Base-by-base conservation (phyloP, 176 grass and related monocot species). In the Avena atlantica region DNA sequence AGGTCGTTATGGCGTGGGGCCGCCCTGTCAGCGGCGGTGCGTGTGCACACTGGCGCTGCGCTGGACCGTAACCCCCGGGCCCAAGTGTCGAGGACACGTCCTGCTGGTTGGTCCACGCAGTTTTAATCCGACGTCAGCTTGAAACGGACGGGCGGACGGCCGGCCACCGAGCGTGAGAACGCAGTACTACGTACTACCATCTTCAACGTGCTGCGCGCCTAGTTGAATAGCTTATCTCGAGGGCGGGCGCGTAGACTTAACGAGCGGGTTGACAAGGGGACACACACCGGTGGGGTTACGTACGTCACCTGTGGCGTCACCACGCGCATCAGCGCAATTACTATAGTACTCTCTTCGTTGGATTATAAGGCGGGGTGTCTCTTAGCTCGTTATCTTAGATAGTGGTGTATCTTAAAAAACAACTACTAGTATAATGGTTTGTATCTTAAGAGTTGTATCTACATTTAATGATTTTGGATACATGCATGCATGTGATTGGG, bases 231-330 rank as follows among this genome's bases (percentile, higher is more conserved):
- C 81, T 74, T 74, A 85, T 89, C 87, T 29, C 2, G 58, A n/a
- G 59, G 14, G 52, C 52, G 52, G 20, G 20, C 7, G 37, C 24
- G 40, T 17, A 70, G 74, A 79, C 81, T 78, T 47, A n/a, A 27
- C 24, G 24, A 42, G 21, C 15, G 48, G 27, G 5, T 24, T 17
- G 88, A 75, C 68, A 76, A 84, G 45, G 65, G 45, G 65, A 4
- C 56, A 6, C 0, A 48, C 24, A 19, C 17, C 16, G 55, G 12
- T n/a, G 48, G 29, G 52, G 8, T 2, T 10, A 29, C 21, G 34
- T 48, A 1, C 81, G 66, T 89, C 87, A 85, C 17, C 12, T 1
- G n/a, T 80, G 87, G 9, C 81, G 65, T 89, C 81, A 84, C 47
- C 0, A 5, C 29, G 63, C 80, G 63, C 80, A 69, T 81, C 80